phyloP scores from a whole-genome alignment of 2,329 filamentous ascomycete species.

The Pseudogymnoascus sp. region DNA sequence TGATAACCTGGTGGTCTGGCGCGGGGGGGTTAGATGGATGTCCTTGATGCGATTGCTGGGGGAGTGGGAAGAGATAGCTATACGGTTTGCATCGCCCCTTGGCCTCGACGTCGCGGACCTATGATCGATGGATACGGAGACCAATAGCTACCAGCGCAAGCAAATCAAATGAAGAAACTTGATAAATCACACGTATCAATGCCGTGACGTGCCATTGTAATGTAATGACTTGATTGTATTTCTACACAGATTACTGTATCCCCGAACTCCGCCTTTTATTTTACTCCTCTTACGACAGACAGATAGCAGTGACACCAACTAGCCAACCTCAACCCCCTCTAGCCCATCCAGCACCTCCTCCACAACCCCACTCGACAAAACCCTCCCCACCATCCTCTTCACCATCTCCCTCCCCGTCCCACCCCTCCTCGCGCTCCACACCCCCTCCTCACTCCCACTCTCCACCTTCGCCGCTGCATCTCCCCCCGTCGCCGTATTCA shows the following conservation, averaged over 20 bases:
- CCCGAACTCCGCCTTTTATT: not conserved
- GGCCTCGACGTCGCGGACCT: not conserved
- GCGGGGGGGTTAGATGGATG: not conserved
- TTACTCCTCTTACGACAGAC: not conserved
- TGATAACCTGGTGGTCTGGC: not conserved
- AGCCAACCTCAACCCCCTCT: conserved; percentile 65
- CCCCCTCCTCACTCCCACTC: conserved; percentile 53
- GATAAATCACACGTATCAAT: not conserved
- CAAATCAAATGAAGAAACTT: not conserved
- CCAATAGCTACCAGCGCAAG: not conserved
- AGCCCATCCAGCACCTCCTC: conserved; percentile 80
- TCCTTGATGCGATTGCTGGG: not conserved
- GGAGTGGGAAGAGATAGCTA: not conserved
- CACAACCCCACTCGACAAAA: conserved; percentile 72
- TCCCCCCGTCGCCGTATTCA: conserved; percentile 47
- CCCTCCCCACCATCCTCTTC: conserved; percentile 66
- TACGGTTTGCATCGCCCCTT: not conserved
- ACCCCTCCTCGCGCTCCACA: conserved; percentile 81
- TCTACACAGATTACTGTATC: not conserved
- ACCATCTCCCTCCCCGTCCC: conserved; percentile 72
- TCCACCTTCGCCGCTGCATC: conserved; percentile 34
- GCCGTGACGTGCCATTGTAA: not conserved
- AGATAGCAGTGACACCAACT: conserved; percentile 13
- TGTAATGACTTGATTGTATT: not conserved
- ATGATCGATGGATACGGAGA: not conserved